Conservation (phyloP, 2,329 filamentous ascomycete species). For the Neofusicoccum parvum region DNA sequence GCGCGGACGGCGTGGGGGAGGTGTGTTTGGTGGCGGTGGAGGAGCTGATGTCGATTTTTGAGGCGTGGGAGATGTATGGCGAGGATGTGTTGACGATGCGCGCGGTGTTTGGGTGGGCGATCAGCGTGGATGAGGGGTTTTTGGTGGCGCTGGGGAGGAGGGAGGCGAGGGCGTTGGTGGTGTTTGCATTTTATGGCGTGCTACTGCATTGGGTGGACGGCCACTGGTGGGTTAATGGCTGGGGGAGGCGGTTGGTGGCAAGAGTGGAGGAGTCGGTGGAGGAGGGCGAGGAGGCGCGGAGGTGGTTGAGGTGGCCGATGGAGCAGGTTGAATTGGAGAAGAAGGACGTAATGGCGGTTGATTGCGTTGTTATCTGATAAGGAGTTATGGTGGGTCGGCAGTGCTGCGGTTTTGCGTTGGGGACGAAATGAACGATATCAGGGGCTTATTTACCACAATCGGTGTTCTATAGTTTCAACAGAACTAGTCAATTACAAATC, state of each 20-base stretch:
- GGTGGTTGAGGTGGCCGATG: conserved; percentile 21
- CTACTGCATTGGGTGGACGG: conserved; percentile 8
- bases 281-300: not conserved
- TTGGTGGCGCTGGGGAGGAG: not conserved
- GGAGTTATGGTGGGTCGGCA: too few relatives aligned
- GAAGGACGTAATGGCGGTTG: not conserved
- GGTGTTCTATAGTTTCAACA: too few relatives aligned
- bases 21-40: not conserved
- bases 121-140: not conserved
- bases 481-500: too few relatives aligned
- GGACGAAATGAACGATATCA: too few relatives aligned
- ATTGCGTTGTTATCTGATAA: conserved; percentile 2
- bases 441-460: too few relatives aligned
- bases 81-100: not conserved
- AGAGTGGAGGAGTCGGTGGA: conserved; percentile 8
- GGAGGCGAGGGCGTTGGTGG: conserved; percentile 2
- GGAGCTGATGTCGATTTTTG: not conserved
- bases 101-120: not conserved
- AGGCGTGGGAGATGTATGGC: not conserved
- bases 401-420: too few relatives aligned
- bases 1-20: not conserved
- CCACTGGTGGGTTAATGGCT: conserved; percentile 17
- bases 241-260: conserved; percentile 17
- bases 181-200: conserved; percentile 19
- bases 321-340: conserved; percentile 15